A percentile compares a stretch with the other conserved stretches of the same genome.
Conservation (phyloP, 306 rosid genomes). For the Datisca glomerata region DNA sequence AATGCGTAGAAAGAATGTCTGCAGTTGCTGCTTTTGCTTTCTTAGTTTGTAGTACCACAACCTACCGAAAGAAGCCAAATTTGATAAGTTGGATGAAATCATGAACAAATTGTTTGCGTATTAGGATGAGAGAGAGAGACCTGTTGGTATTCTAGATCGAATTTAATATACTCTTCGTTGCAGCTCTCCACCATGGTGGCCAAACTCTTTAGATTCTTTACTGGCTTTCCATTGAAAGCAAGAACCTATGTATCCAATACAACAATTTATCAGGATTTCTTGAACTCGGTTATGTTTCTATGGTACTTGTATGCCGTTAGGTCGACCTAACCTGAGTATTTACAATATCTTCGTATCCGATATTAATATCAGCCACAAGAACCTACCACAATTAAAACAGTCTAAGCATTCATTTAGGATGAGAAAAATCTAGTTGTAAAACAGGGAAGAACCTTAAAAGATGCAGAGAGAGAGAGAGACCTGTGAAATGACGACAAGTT, state of each 20-base stretch:
- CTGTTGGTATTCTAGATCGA: constrained; percentile 84
- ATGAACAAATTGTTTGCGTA: no score
- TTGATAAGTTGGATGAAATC: no score
- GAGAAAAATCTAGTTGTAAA: background rate
- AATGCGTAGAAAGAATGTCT: constrained; percentile 77
- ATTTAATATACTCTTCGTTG: constrained; percentile 63
- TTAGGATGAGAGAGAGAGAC: constrained; percentile 22
- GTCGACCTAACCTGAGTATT: constrained; percentile 86
- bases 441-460: background rate
- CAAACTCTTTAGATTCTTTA: constrained; percentile 77
- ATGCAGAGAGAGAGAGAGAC: constrained; percentile 19
- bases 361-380: constrained; percentile 88
- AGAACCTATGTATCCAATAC: constrained; percentile 38
- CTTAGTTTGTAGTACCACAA: constrained; percentile 56
- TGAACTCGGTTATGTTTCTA: no score
- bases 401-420: background rate
- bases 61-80: no score
- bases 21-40: constrained; percentile 74
- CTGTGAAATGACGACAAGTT: constrained; percentile 90
- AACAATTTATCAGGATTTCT: background rate
- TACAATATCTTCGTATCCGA: constrained; percentile 88
- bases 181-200: constrained; percentile 84
- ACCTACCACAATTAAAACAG: constrained; percentile 37
- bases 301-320: no score
- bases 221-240: constrained; percentile 82